Percentiles rank a stretch among this genome's conserved stretches.
Evolutionary conservation across 208 protist species (phyloP).

Genomic region (Crithidia sp.): DNA sequence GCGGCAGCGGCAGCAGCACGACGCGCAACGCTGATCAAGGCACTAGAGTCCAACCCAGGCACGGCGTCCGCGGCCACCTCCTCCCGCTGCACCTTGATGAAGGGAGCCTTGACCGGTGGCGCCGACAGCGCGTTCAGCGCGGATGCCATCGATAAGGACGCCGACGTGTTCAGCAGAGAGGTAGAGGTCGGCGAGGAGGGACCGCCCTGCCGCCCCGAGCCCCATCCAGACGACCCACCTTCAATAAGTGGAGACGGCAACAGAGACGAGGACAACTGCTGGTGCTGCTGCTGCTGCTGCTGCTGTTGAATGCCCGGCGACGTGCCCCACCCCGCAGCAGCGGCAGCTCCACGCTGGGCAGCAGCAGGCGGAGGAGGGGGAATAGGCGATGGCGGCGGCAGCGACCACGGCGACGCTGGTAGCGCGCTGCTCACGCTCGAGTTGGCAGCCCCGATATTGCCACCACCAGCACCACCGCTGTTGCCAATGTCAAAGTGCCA

Average conservation of each 20-base stretch:
- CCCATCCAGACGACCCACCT: neutral
- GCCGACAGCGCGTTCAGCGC: slow-evolving; percentile 15
- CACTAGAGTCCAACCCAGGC: slow-evolving; percentile 11
- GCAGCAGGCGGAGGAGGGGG: slow-evolving; percentile 17
- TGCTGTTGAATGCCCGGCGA: neutral
- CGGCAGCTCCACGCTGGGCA: slow-evolving; percentile 6
- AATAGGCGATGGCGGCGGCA: slow-evolving; percentile 14
- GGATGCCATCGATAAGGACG: slow-evolving; percentile 1
- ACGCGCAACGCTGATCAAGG: slow-evolving; percentile 6
- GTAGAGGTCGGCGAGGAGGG: slow-evolving; percentile 2
- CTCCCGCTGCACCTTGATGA: slow-evolving; percentile 27
- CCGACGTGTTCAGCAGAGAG: neutral
- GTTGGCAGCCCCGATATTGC: neutral
- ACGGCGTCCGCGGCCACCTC: slow-evolving; percentile 22
- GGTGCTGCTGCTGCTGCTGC: neutral
- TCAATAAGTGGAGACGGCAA: too few species aligned
- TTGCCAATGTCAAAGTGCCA: slow-evolving; percentile 6
- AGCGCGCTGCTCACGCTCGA: neutral
- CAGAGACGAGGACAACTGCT: too few species aligned
- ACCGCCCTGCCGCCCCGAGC: neutral
- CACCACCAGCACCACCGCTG: neutral
- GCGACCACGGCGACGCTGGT: slow-evolving; percentile 2
- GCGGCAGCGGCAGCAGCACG: slow-evolving; percentile 15
- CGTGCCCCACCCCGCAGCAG: slow-evolving; percentile 2
- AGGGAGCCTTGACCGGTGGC: slow-evolving; percentile 11